These are phyloP conservation scores for Phialophora chinensis DNA, from an alignment of 2,329 filamentous ascomycete genomes.

Conservation along the genomic window DNA sequence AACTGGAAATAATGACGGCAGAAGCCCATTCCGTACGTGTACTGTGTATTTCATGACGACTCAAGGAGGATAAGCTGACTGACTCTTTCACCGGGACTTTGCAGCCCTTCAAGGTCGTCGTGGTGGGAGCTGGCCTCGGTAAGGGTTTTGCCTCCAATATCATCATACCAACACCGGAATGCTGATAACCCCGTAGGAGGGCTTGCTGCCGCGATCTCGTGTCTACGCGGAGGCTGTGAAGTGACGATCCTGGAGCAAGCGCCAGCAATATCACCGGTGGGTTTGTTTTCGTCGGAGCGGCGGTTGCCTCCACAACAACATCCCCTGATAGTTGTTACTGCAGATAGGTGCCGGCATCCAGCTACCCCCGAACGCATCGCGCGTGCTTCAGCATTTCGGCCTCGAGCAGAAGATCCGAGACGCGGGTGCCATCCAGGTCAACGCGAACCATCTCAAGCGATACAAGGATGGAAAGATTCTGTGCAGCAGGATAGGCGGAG, in stretches of 20 bases:
- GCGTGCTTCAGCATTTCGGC: conserved; percentile 42
- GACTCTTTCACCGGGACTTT: neutral
- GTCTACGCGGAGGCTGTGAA: conserved; percentile 19
- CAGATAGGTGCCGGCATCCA: conserved; percentile 45
- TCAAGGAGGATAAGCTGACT: conserved; percentile 5
- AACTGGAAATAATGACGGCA: neutral
- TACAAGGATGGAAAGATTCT: conserved; percentile 44
- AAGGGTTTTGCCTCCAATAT: neutral
- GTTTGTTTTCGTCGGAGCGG: neutral
- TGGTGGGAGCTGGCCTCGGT: conserved; percentile 24
- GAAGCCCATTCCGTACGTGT: neutral
- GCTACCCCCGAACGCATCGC: conserved; percentile 43
- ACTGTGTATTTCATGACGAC: neutral
- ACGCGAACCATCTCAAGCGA: conserved; percentile 42
- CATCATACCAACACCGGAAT: neutral
- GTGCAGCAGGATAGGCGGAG: conserved; percentile 30
- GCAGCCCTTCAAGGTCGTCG: conserved; percentile 18
- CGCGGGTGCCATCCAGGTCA: conserved; percentile 40
- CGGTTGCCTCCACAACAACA: no score
- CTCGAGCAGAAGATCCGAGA: conserved; percentile 40
- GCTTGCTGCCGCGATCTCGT: conserved; percentile 24
- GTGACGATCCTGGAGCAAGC: conserved; percentile 22
- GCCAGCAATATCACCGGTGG: conserved; percentile 21
- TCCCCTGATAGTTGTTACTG: neutral
- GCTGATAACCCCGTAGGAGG: conserved; percentile 11